Evolutionary conservation across 78 protist genomes (phyloP).

Genomic region (Speleostelium caveatum): DNA sequence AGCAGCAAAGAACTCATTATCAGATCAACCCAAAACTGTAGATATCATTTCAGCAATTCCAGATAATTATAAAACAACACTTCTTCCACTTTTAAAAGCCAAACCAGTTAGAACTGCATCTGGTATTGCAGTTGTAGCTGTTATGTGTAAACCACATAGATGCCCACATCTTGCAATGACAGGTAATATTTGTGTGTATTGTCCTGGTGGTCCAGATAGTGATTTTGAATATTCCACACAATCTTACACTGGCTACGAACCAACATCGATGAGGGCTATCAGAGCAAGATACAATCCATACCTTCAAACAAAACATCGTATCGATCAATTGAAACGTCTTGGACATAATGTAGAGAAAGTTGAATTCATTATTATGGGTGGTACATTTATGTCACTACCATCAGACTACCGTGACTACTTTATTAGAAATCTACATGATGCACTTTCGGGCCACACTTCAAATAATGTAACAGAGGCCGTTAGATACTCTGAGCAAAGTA

Average conservation of each 20-base stretch:
- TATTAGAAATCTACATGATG: constrained; percentile 95
- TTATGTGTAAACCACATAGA: constrained; percentile 98
- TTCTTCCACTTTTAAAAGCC: constrained; percentile 89
- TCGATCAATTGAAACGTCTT: constrained; percentile 93
- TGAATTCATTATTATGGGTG: constrained; percentile 98
- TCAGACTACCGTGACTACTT: constrained; percentile 94
- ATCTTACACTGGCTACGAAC: constrained; percentile 97
- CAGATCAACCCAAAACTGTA: constrained; percentile 85
- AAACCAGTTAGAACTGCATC: constrained; percentile 98
- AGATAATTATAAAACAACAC: constrained; percentile 78
- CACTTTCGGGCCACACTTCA: constrained; percentile 95
- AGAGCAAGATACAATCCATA: constrained; percentile 97
- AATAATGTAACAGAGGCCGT: constrained; percentile 88
- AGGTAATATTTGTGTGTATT: constrained; percentile 93
- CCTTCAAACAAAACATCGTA: constrained; percentile 89
- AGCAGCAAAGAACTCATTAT: constrained; percentile 57
- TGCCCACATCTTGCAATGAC: constrained; percentile 98
- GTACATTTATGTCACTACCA: constrained; percentile 97
- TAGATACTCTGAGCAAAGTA: constrained; percentile 85
- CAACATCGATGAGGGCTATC: constrained; percentile 98
- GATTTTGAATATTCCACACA: constrained; percentile 98
- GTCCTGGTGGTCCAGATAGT: constrained; percentile 98
- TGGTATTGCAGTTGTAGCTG: constrained; percentile 97
- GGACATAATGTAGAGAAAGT: constrained; percentile 97
- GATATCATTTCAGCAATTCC: constrained; percentile 96